A percentile compares a stretch with the other conserved stretches of the same genome.
Evolutionary conservation across 2,329 filamentous ascomycete species (phyloP).

Genomic region (Colletotrichum australisinense): DNA sequence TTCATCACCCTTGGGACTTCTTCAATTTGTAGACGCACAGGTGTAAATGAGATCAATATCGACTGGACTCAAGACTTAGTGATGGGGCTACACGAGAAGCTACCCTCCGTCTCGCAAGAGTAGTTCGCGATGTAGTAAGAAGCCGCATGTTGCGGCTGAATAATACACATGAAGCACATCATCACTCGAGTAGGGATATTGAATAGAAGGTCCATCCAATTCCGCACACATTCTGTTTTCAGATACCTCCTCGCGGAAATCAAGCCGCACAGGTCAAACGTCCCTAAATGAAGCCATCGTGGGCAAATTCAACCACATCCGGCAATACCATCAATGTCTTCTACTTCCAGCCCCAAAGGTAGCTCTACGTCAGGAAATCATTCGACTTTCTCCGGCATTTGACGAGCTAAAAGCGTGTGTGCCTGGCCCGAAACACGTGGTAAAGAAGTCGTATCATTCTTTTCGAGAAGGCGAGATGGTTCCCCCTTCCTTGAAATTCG

Average conservation of each 20-base stretch:
- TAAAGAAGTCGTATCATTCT: background rate
- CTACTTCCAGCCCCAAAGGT: background rate
- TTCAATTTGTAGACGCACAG: background rate
- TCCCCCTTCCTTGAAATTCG: background rate
- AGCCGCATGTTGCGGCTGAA: no score
- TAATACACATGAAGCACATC: fast-evolving
- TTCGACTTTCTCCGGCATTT: background rate
- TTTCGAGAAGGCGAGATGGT: no score
- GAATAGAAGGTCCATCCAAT: background rate
- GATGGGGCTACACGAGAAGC: background rate
- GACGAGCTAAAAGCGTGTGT: background rate
- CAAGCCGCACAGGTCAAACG: background rate
- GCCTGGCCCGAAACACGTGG: background rate
- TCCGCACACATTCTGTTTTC: background rate
- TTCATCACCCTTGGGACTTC: background rate
- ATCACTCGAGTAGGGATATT: no score
- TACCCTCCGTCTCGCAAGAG: no score
- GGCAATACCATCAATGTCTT: background rate
- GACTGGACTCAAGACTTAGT: no score
- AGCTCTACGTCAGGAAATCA: background rate
- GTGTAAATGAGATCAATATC: no score
- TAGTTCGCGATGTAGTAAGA: no score
- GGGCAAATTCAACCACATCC: background rate
- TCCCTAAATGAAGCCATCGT: background rate
- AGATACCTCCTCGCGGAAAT: background rate